Evolutionary conservation across 257 asterid genomes (phyloP).

Genomic region (Przewalskia tangutica): DNA sequence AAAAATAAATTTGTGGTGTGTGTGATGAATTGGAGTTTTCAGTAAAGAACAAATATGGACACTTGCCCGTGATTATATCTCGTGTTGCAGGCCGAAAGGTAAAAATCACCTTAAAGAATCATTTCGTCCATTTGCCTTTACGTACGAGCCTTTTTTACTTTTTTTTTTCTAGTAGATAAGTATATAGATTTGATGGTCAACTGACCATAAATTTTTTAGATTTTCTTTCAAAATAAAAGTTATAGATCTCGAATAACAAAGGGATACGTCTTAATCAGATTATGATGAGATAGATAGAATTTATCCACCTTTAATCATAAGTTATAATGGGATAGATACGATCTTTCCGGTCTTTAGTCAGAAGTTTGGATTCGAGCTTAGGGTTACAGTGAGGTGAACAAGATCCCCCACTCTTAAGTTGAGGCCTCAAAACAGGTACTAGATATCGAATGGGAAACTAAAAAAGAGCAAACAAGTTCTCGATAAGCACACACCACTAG

Average conservation of each 20-base stretch:
- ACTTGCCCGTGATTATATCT: constrained; percentile 1
- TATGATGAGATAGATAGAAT: no score
- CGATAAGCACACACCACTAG: no score
- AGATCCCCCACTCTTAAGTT: no score
- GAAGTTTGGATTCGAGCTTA: no score
- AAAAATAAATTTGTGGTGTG: background rate
- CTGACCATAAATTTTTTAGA: background rate
- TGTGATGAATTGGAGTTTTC: background rate
- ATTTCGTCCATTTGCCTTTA: constrained; percentile 1
- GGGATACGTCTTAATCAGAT: no score
- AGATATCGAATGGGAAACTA: no score
- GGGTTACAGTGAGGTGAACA: no score
- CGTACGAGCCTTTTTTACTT: background rate
- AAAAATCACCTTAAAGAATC: constrained; percentile 9
- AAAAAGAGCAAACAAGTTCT: no score
- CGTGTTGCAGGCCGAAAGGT: constrained; percentile 22
- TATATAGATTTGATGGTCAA: background rate
- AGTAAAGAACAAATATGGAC: background rate
- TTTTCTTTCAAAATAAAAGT: background rate
- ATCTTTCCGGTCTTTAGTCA: no score
- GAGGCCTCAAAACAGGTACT: no score
- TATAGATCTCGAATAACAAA: background rate
- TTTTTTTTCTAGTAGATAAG: background rate
- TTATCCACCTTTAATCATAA: no score
- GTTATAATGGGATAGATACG: no score